phyloP scores from a whole-genome alignment of 768 basidiomycete genomes.

The Pulveroboletus sp. region DNA sequence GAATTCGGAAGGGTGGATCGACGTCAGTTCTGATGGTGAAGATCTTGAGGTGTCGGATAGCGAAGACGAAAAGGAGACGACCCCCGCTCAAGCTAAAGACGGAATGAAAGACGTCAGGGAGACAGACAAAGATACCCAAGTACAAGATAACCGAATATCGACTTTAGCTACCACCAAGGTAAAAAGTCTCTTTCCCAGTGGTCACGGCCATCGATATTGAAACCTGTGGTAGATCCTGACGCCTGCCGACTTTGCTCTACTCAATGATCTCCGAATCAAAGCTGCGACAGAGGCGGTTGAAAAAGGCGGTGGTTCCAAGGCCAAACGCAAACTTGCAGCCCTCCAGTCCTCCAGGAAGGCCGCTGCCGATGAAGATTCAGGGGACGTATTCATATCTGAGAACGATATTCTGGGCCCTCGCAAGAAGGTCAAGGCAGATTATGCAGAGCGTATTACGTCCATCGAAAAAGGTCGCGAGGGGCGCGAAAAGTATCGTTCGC shows the following conservation, averaged over 20 bases:
- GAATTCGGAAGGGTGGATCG: slow-evolving; percentile 70
- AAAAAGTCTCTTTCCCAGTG: not conserved
- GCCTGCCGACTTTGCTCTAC: slow-evolving; percentile 89
- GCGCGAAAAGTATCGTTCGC: slow-evolving; percentile 85
- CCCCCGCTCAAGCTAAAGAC: slow-evolving; percentile 6
- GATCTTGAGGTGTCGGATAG: slow-evolving; percentile 78
- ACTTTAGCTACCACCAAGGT: slow-evolving; percentile 82
- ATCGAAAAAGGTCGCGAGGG: slow-evolving; percentile 93
- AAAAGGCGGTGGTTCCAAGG: slow-evolving; percentile 60
- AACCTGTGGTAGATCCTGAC: slow-evolving; percentile 72
- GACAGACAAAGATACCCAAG: slow-evolving; percentile 16
- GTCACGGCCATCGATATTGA: not conserved
- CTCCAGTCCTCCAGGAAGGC: slow-evolving; percentile 71
- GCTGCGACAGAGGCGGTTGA: slow-evolving; percentile 70
- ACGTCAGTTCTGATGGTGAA: slow-evolving; percentile 66
- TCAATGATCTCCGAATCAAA: slow-evolving; percentile 83
- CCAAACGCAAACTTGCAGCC: slow-evolving; percentile 84
- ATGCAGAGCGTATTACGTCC: slow-evolving; percentile 88
- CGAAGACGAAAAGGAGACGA: slow-evolving; percentile 57
- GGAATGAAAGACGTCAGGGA: not conserved
- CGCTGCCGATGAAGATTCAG: slow-evolving; percentile 39
- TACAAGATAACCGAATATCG: slow-evolving; percentile 43
- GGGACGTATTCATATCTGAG: slow-evolving; percentile 70
- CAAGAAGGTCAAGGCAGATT: slow-evolving; percentile 90
- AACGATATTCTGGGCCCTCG: slow-evolving; percentile 89